Base-by-base conservation (phyloP, 495 filamentous ascomycete genomes). In the Neurospora sp. region DNA sequence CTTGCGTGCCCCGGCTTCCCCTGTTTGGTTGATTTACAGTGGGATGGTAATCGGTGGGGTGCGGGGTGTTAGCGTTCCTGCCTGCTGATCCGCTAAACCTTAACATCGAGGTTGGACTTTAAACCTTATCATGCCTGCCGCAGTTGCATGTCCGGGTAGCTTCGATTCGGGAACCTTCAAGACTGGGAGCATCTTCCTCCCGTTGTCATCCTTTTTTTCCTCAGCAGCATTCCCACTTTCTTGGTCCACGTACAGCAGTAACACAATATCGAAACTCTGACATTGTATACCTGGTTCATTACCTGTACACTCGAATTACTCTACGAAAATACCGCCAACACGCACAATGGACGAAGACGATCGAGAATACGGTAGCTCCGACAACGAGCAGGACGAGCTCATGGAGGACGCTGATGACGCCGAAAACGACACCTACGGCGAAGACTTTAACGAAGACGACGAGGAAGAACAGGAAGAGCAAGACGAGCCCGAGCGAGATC, bases 371-470 rank as follows among this genome's bases (percentile, higher is more conserved):
- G 80, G 69, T n/a, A 81, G 79, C 68, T 87, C 85, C 8, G 90
- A 92, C 47, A 90, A 87, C 40, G 90, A 92, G 69, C 75, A 81
- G 69, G 91, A 88, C 39, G 90, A 92, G 72, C 88, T 87, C 3
- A 89, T 91, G 74, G 84, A 86, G 40, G 88, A 90, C 16, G 85
- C 86, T 71, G 90, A 92, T 22, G 86, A 88, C 6, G 87, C 87
- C 20, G 83, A 90, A n/a, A 85, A 83, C 38, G 86, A 86, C 8
- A 87, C 89, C 47, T 85, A 89, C 8, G 87, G 87, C 8, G 83
- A 88, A 20, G 84, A 88, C n/a, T 81, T 86, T 4, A 84, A 87
- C n/a, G 82, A 87, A 35, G 85, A 88, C 20, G 84, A 84, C 18
- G 85, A 88, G 69, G 85, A 89, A 40, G 87, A 89, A 18, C 81